Percentiles rank a stretch among this genome's conserved stretches.
Conservation (phyloP, 495 filamentous ascomycete genomes). For the Podospora appendiculata region DNA sequence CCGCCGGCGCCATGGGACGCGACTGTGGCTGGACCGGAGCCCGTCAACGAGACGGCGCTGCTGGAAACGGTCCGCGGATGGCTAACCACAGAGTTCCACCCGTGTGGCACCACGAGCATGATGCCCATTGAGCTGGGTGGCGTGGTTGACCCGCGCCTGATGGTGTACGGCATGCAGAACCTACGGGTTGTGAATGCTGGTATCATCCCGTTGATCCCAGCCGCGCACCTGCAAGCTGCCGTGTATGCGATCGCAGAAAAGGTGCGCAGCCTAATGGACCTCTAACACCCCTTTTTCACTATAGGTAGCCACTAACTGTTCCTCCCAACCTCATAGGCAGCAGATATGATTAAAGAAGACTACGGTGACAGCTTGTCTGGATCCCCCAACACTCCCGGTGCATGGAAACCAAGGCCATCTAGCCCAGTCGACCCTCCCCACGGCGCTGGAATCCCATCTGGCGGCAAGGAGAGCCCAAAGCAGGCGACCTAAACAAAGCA, state of each 20-base stretch:
- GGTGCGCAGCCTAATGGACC: slow-evolving; percentile 6
- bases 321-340: neutral
- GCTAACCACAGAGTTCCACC: slow-evolving; percentile 18
- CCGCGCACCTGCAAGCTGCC: slow-evolving; percentile 37
- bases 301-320: neutral
- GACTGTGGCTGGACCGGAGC: neutral
- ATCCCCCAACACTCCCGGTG: no score
- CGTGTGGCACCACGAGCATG: slow-evolving; percentile 37
- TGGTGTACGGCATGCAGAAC: slow-evolving; percentile 37
- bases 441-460: no score
- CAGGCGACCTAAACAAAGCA: no score
- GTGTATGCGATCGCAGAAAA: slow-evolving; percentile 51
- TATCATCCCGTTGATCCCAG: slow-evolving; percentile 41
- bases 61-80: slow-evolving; percentile 9
- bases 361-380: neutral
- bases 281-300: no score
- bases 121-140: slow-evolving; percentile 30
- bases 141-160: slow-evolving; percentile 39
- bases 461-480: no score
- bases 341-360: slow-evolving; percentile 3
- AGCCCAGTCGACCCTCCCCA: no score
- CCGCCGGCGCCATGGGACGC: slow-evolving; percentile 6
- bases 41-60: slow-evolving; percentile 6
- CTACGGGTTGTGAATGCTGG: slow-evolving; percentile 42
- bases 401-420: no score